Conservation (phyloP, 495 filamentous ascomycete genomes). For the Parachaetomium inaequale region DNA sequence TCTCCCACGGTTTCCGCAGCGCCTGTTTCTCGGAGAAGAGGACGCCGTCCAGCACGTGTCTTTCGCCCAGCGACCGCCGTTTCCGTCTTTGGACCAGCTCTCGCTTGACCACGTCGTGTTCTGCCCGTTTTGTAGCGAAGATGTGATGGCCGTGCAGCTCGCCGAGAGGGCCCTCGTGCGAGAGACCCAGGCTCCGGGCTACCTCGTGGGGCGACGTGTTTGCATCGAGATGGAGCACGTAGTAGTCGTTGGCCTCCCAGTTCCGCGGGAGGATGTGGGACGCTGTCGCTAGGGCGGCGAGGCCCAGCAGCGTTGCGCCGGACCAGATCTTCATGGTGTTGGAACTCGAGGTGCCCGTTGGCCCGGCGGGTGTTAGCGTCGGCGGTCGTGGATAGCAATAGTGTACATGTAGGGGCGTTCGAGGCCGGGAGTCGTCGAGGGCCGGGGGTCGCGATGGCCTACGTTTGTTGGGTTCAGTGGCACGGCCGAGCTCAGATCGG, state of each 20-base stretch:
- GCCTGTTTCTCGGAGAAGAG: slow-evolving; percentile 80
- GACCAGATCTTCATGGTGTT: slow-evolving; percentile 43
- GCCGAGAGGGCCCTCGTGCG: slow-evolving; percentile 80
- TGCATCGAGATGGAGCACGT: slow-evolving; percentile 76
- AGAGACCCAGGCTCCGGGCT: slow-evolving; percentile 67
- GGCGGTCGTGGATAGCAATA: background rate
- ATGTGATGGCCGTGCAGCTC: slow-evolving; percentile 79
- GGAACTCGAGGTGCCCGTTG: slow-evolving; percentile 19
- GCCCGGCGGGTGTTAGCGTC: slow-evolving; percentile 6
- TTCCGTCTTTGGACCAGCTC: slow-evolving; percentile 57
- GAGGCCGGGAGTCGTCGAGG: too few species aligned
- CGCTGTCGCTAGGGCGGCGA: slow-evolving; percentile 44
- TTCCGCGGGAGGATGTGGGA: slow-evolving; percentile 37
- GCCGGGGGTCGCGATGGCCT: too few species aligned
- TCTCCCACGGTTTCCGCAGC: slow-evolving; percentile 64
- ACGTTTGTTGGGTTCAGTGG: background rate
- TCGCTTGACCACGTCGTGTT: slow-evolving; percentile 58
- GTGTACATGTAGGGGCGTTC: background rate
- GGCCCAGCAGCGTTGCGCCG: slow-evolving; percentile 36
- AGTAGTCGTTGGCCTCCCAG: slow-evolving; percentile 78
- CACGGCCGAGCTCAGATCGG: background rate
- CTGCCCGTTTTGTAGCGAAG: slow-evolving; percentile 65
- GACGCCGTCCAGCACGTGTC: slow-evolving; percentile 67
- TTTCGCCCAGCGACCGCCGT: slow-evolving; percentile 52
- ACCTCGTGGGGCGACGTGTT: slow-evolving; percentile 64